Base-by-base conservation (phyloP, 2,329 filamentous ascomycete genomes). In the Penicillium decumbens region DNA sequence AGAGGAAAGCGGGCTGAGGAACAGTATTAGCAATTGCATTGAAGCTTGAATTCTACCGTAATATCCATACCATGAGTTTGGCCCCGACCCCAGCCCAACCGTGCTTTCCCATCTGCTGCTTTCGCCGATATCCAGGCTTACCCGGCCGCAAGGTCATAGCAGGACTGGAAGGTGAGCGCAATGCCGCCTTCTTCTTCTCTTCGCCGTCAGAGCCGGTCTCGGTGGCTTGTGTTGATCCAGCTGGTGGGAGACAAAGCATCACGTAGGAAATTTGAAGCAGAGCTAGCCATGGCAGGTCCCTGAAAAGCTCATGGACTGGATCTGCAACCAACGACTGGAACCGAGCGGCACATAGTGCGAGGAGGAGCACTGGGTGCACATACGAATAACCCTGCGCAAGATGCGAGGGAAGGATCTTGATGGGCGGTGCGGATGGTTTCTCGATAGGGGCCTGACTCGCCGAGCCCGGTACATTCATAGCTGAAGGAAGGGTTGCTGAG, bases 301-400 rank as follows among this genome's bases (percentile, higher is more conserved):
- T 77, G 12, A 79, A 68, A 32, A 95, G 77, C 6, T 84, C 79
- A 13, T 77, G 70, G 2, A 85, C 79, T 0, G 90, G 88, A 56
- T 91, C 80, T 13, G 77, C 74, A 25, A 95, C 86, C 24, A 95
- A 76, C 15, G 77, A 72, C 30, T 73, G 66, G 69, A 95, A 92
- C 33, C 80, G 80, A 55, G 80, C 64, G 40, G 79, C 77, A 64
- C 86, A 84, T 30, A 86, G 70, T 8, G 77, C 78, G 27, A 88
- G 77, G 27, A 95, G 76, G 9, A 89, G 70, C 24, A 79, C 69
- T 0, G 88, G 85, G 58, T 95, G 87, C 18, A 82, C 68, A 62
- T 88, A 78, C 10, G 84, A 81, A 63, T 86, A 79, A 20, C 79
- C 65, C 43, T 71, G 75, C 2, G 80, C 77, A 18, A 73, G 55